These are phyloP conservation scores for Beauveria pseudobassiana DNA, from an alignment of 2,329 filamentous ascomycete genomes.

Conservation along the genomic window DNA sequence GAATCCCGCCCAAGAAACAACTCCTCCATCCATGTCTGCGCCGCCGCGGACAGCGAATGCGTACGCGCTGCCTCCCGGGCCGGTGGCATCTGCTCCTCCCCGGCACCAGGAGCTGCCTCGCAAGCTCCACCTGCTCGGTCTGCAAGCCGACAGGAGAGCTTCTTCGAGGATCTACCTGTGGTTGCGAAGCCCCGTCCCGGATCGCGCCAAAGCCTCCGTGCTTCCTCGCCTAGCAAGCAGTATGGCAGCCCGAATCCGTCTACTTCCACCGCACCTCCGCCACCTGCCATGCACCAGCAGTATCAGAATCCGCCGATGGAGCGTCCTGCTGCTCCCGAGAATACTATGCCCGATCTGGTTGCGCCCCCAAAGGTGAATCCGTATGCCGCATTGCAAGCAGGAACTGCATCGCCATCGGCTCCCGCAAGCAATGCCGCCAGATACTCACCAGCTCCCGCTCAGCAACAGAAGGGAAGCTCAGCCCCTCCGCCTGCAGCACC, in stretches of 20 bases:
- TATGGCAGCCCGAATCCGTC: conserved; percentile 2
- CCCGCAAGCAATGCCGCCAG: conserved; percentile 32
- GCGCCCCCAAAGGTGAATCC: conserved; percentile 45
- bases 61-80: conserved; percentile 41
- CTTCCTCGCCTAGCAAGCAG: conserved; percentile 35
- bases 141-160: conserved; percentile 48
- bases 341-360: conserved; percentile 36
- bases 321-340: conserved; percentile 27
- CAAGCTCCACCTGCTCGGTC: conserved; percentile 31
- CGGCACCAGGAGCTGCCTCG: conserved; percentile 21
- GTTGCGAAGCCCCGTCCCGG: conserved; percentile 53
- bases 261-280: background rate
- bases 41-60: conserved; percentile 51
- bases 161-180: conserved; percentile 72
- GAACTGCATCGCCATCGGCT: conserved; percentile 24
- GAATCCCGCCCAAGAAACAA: conserved; percentile 39
- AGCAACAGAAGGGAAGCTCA: conserved; percentile 31
- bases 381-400: conserved; percentile 40
- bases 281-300: background rate
- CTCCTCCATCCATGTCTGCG: conserved; percentile 34
- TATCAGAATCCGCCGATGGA: background rate
- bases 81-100: conserved; percentile 12
- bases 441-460: conserved; percentile 55
- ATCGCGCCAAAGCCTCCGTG: conserved; percentile 43
- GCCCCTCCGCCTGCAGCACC: conserved; percentile 30